A percentile compares a stretch with the other conserved stretches of the same genome.
Conservation (phyloP, 106 monocot species). For the Acorus calamus region DNA sequence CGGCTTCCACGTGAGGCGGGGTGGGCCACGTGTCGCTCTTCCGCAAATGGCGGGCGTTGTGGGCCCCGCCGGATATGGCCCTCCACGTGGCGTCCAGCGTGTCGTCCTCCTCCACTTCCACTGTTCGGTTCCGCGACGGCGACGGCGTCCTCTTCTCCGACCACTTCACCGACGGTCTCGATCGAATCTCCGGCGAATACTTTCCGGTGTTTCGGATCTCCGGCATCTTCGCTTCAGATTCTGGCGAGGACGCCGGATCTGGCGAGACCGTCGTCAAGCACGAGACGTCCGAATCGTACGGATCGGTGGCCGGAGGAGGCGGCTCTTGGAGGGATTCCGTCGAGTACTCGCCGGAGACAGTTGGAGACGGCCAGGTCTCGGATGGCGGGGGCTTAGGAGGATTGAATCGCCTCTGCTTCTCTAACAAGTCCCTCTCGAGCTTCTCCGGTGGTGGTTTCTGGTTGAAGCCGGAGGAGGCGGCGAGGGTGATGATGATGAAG, state of each 20-base stretch:
- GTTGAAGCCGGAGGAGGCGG: slow-evolving; percentile 43
- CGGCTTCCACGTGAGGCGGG: too few relatives aligned
- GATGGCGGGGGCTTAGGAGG: background rate
- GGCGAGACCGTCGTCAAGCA: too few relatives aligned
- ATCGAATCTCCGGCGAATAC: background rate
- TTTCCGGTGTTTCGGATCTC: background rate
- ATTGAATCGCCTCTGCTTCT: too few relatives aligned
- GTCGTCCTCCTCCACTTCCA: slow-evolving; percentile 6
- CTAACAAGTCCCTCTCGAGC: too few relatives aligned
- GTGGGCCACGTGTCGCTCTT: slow-evolving; percentile 20
- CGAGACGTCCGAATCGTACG: too few relatives aligned
- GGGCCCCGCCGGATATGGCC: slow-evolving; percentile 17
- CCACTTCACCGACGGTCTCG: background rate
- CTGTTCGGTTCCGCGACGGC: background rate
- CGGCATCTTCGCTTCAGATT: background rate
- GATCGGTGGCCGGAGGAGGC: background rate
- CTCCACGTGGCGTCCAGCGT: slow-evolving; percentile 53
- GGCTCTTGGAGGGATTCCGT: background rate
- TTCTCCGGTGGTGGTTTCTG: background rate
- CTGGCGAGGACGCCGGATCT: background rate
- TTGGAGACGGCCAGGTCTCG: background rate
- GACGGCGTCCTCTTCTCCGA: background rate
- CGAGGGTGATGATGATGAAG: slow-evolving; percentile 67
- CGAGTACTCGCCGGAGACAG: background rate
- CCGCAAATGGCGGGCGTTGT: slow-evolving; percentile 5